phyloP scores from a whole-genome alignment of 2,329 filamentous ascomycete species.

The Botrytis paeoniae region DNA sequence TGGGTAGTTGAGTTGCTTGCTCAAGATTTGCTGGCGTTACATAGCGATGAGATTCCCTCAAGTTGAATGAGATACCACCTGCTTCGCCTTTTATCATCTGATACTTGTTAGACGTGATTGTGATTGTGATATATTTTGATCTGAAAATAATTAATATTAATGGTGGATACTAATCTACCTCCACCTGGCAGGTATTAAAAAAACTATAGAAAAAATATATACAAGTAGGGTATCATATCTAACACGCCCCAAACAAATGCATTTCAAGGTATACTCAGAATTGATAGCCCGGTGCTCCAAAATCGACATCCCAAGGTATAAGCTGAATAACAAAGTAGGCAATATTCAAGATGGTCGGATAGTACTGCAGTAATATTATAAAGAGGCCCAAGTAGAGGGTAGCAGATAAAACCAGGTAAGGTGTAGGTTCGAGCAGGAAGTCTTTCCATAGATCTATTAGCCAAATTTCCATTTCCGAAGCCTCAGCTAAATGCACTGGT shows the following conservation, averaged over 20 bases:
- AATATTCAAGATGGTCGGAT: conserved; percentile 24
- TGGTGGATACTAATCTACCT: conserved; percentile 21
- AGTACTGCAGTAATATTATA: conserved; percentile 29
- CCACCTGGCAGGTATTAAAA: conserved; percentile 15
- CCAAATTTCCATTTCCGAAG: conserved; percentile 29
- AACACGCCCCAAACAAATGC: conserved; percentile 9
- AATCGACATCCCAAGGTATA: conserved; percentile 32
- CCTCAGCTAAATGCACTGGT: conserved; percentile 14
- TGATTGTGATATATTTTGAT: neutral
- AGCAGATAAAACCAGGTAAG: conserved; percentile 29
- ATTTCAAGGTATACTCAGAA: conserved; percentile 14
- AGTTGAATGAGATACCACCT: conserved; percentile 15
- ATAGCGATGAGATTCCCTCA: neutral
- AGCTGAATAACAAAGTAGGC: conserved; percentile 27
- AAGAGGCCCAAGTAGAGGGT: conserved; percentile 30
- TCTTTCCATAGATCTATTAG: conserved; percentile 31
- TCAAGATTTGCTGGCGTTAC: neutral
- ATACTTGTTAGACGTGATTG: neutral
- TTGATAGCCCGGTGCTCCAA: conserved; percentile 5
- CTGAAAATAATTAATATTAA: conserved; percentile 7
- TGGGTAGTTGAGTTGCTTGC: neutral
- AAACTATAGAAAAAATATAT: conserved; percentile 14
- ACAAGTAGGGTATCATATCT: conserved; percentile 25
- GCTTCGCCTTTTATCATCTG: neutral
- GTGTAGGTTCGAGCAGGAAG: conserved; percentile 33